phyloP scores from a whole-genome alignment of 169 alveolate species.

The Perkinsus chesapeaki region DNA sequence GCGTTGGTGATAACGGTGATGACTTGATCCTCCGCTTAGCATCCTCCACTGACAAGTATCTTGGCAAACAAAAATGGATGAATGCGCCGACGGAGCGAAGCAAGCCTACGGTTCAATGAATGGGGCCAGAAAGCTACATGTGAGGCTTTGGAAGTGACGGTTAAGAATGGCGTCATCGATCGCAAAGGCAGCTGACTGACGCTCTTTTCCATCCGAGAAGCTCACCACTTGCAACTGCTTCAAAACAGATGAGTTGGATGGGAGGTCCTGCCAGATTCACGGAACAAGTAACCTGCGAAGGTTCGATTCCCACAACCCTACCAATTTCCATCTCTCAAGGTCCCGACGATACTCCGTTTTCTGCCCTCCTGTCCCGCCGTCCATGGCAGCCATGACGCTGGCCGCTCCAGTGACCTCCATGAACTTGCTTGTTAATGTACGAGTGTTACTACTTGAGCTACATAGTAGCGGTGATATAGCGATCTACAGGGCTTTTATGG shows the following conservation, averaged over 20 bases:
- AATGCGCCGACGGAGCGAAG: background rate
- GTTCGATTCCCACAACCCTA: too few relatives aligned
- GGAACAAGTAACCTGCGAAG: too few relatives aligned
- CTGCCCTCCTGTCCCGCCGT: background rate
- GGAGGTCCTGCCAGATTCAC: background rate
- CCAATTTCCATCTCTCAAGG: background rate
- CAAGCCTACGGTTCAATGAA: background rate
- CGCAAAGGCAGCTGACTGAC: background rate
- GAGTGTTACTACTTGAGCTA: background rate
- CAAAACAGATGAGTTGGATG: background rate
- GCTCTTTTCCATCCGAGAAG: background rate
- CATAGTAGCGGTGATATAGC: background rate
- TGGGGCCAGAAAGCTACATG: background rate
- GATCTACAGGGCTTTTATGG: background rate
- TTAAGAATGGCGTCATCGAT: background rate
- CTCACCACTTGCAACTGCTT: background rate
- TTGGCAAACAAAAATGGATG: background rate
- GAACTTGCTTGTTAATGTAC: background rate
- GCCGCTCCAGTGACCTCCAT: background rate
- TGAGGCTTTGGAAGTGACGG: background rate
- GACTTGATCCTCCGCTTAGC: background rate
- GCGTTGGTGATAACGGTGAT: background rate
- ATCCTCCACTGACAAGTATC: background rate
- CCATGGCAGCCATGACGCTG: background rate
- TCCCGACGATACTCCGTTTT: background rate